phyloP scores from a whole-genome alignment of 495 filamentous ascomycete genomes.

The Hypomontagnella submonticulosa region DNA sequence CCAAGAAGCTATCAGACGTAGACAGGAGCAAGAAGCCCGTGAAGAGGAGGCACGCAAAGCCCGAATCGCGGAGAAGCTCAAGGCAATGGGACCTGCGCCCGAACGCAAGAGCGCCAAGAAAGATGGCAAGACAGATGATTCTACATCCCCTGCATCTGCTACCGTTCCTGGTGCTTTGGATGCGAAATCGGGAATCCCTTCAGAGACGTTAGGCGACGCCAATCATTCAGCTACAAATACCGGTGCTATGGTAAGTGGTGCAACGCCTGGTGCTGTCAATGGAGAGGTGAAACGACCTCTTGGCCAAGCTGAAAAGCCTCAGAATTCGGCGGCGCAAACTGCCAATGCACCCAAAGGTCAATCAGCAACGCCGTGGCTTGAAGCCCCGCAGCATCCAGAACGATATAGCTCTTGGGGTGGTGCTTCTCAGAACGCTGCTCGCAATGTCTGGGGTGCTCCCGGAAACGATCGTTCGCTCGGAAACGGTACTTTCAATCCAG shows the following conservation, averaged over 20 bases:
- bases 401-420: conserved; percentile 50
- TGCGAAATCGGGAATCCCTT: conserved; percentile 1
- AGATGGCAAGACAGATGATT: conserved; percentile 35
- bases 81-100: conserved; percentile 75
- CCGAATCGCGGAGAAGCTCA: conserved; percentile 84
- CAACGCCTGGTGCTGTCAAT: conserved; percentile 9
- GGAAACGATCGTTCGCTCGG: conserved; percentile 75
- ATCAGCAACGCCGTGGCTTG: conserved; percentile 33
- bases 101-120: conserved; percentile 68
- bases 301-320: conserved; percentile 24
- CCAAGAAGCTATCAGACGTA: conserved; percentile 79
- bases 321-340: conserved; percentile 17
- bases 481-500: conserved; percentile 80
- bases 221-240: background rate
- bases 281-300: conserved; percentile 24
- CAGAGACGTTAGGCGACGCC: conserved; percentile 4
- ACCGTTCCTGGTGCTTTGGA: conserved; percentile 38
- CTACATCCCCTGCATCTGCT: conserved; percentile 42
- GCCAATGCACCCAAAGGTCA: conserved; percentile 33
- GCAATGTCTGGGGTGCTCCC: conserved; percentile 81
- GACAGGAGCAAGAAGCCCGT: conserved; percentile 80
- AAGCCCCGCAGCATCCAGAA: conserved; percentile 47
- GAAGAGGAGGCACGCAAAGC: conserved; percentile 84
- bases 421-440: conserved; percentile 53
- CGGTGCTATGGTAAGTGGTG: background rate